Percentiles rank a stretch among this genome's conserved stretches.
phyloP scores from a whole-genome alignment of 2,329 filamentous ascomycete genomes.

The Huntiella omanensis region DNA sequence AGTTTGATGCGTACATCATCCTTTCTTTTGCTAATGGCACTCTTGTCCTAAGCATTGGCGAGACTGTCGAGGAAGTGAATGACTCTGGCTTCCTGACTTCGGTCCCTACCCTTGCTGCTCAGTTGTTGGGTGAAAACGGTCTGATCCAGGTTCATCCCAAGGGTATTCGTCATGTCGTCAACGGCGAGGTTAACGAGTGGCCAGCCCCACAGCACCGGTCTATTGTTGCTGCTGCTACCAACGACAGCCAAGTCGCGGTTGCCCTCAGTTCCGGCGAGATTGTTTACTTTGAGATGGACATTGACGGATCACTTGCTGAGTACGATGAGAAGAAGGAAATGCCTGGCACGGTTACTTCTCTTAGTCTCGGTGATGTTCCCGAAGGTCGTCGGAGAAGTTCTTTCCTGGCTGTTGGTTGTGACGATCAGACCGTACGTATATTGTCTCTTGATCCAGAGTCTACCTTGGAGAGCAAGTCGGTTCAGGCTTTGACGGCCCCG shows the following conservation, averaged over 20 bases:
- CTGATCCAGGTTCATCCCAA: conserved; percentile 92
- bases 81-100: conserved; percentile 83
- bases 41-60: conserved; percentile 81
- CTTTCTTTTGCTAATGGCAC: conserved; percentile 82
- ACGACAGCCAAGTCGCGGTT: conserved; percentile 80
- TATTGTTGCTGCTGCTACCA: conserved; percentile 86
- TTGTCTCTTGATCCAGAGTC: conserved; percentile 78
- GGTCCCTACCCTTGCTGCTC: conserved; percentile 77
- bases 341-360: conserved; percentile 82
- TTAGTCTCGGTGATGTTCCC: conserved; percentile 86
- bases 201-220: conserved; percentile 80
- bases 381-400: conserved; percentile 77
- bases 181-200: conserved; percentile 77
- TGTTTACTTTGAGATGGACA: conserved; percentile 94
- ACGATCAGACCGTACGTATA: conserved; percentile 89
- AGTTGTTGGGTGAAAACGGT: conserved; percentile 83
- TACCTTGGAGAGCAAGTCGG: conserved; percentile 80
- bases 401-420: conserved; percentile 89
- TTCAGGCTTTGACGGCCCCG: conserved; percentile 80
- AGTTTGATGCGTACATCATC: conserved; percentile 90
- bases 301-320: conserved; percentile 75
- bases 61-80: conserved; percentile 88
- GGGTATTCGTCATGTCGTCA: conserved; percentile 75
- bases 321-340: conserved; percentile 92
- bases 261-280: conserved; percentile 92